Base-by-base conservation (phyloP, 768 basidiomycete species). In the Boletus rubescentipes region DNA sequence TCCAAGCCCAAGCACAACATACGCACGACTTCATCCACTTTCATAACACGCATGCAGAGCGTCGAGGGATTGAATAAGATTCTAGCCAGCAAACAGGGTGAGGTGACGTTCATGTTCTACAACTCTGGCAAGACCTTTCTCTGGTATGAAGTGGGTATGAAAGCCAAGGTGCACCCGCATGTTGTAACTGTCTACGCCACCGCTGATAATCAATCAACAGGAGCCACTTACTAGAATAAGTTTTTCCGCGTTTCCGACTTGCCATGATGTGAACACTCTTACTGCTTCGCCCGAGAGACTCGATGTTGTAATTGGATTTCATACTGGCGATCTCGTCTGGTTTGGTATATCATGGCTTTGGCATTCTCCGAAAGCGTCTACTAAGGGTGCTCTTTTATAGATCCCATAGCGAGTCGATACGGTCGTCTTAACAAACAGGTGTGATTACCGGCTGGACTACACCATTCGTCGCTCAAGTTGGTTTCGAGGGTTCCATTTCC, bases 271-370 rank as follows among this genome's bases (percentile, higher is more conserved):
- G 30, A 96, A 97, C 61, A 69, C 77, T 6, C 70, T 81, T 2
- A 97, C 95, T 2, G 84, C 90, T 8, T 86, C 85, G 4, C 73
- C 87, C 11, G 87, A 93, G 38, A 83, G 85, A 40, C 72, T 98
- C 32, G 95, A 98, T 63, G 77, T 97, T 7, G 81, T 98, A 54
- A 88, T 98, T 62, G 97, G 96, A 6, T 98, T 97, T 67, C 80
- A 77, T 57, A 91, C 94, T 0, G 97, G 97, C n/a, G 97, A 99
- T 73, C 76, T 99, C 35, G 73, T 98, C 45, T 98, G 97, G 97
- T 77, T 98, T 51, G 95, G 95, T 90, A 58, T 59, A 80, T 64
- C n/a, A 14, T 37, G 31, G 16, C 14, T 36, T n/a, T 44, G 12
- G 23, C 45, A 45, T 68, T 39, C n/a, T 18, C 31, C 15, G 14